phyloP scores from a whole-genome alignment of 768 basidiomycete species.

The Mycena sanguinolenta region DNA sequence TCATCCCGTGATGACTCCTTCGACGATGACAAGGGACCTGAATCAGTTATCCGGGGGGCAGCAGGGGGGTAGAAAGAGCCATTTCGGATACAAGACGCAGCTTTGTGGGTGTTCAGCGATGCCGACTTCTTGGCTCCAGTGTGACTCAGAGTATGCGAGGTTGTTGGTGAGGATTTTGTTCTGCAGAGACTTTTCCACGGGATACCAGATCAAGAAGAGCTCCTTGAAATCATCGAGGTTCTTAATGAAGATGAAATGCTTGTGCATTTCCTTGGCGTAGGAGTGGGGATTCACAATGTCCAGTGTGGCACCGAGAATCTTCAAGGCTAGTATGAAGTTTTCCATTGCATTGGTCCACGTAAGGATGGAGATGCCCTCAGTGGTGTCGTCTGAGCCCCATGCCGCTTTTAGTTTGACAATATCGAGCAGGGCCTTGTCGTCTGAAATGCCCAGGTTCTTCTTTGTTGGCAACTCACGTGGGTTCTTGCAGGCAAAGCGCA shows the following conservation, averaged over 20 bases:
- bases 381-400: conserved; percentile 7
- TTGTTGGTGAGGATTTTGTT: neutral
- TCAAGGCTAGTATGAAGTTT: neutral
- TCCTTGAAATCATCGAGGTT: neutral
- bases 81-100: too few species aligned
- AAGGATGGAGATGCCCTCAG: neutral
- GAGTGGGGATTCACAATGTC: neutral
- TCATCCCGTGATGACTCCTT: too few species aligned
- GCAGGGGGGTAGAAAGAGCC: too few species aligned
- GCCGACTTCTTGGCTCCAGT: too few species aligned
- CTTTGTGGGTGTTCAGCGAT: neutral
- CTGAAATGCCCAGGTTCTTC: neutral
- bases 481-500: neutral
- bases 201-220: conserved; percentile 3
- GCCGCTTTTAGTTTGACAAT: neutral
- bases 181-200: neutral
- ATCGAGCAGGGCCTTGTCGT: conserved; percentile 1
- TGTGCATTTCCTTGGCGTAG: conserved; percentile 1
- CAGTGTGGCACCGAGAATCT: neutral
- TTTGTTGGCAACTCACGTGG: neutral
- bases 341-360: neutral
- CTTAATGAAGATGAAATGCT: neutral
- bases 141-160: neutral
- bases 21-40: too few species aligned
- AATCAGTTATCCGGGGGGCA: too few species aligned